Base-by-base conservation (phyloP, 139 green algal species). In the Astrephomene gubernaculifera region DNA sequence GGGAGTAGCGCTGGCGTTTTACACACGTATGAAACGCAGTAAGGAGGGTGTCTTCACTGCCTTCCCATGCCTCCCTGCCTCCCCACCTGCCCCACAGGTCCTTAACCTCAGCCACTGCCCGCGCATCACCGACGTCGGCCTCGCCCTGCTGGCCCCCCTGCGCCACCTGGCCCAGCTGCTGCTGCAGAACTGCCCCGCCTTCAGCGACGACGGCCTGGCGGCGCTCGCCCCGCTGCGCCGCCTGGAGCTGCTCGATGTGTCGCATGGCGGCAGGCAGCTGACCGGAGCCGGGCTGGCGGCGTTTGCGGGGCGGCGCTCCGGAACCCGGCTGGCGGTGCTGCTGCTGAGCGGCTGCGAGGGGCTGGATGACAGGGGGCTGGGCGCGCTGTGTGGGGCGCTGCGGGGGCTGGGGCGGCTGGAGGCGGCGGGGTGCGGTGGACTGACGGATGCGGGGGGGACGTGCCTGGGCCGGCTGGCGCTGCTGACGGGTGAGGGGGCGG, bases 341-440 rank as follows among this genome's bases (percentile, higher is more conserved):
- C 71, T 65, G 71, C 81, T 93, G 21, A 85, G 78, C 39, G 63
- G 63, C 65, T 90, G 83, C 65, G 60, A 29, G 12, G 82, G 49
- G 0, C 45, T 93, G 61, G 88, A 74, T 22, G 89, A 94, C 69
- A 43, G 12, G 17, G 89, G 91, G 10, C 52, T 94, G 65, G 35
- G 31, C 4, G 75, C 33, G 63, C n/a, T 57, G 35, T 49, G n/a
- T 19, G 63, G 33, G 1, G 78, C 63, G 63, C 78, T 84, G n/a
- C 61, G 63, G 41, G 78, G 61, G 9, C 44, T 84, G 61, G 41
- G 2, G 43, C 43, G 63, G 61, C 43, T 94, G 57, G 82, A 90
- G 33, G 72, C 89, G 45, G 80, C 79, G 29, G 68, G 86, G 29
- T 94, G 91, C 82, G 36, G 38, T 12, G 36, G 57, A 17, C 74